These are phyloP conservation scores for Termitomyces sp. DNA, from an alignment of 768 basidiomycete genomes.

Conservation along the genomic window DNA sequence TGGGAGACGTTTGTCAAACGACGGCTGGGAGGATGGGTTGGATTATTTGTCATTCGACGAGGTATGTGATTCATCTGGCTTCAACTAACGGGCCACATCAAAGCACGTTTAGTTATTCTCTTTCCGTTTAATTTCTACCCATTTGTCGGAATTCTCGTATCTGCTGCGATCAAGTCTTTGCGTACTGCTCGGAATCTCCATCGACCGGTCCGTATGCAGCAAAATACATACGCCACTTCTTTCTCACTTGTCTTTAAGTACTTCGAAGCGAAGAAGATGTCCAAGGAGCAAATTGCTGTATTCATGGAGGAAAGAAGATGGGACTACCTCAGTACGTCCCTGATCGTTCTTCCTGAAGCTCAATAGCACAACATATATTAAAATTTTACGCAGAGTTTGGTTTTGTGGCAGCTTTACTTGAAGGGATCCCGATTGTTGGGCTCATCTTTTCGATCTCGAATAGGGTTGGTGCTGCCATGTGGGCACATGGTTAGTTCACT, in stretches of 20 bases:
- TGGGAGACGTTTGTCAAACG: conserved; percentile 23
- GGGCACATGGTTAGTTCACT: conserved; percentile 72
- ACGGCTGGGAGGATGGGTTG: conserved; percentile 31
- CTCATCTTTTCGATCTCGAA: conserved; percentile 82
- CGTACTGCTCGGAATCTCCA: conserved; percentile 68
- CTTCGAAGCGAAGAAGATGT: conserved; percentile 83
- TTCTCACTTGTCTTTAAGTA: conserved; percentile 43
- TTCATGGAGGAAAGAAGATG: conserved; percentile 90
- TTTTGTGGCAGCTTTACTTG: conserved; percentile 76
- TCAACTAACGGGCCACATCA: neutral
- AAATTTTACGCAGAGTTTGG: conserved; percentile 87
- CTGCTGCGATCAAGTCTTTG: conserved; percentile 62
- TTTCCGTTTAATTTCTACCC: conserved; percentile 65
- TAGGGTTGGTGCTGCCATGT: conserved; percentile 91
- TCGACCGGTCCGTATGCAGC: conserved; percentile 40
- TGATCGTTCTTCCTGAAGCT: neutral
- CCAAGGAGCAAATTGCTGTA: conserved; percentile 53
- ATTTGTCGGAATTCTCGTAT: conserved; percentile 53
- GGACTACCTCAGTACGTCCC: conserved; percentile 67
- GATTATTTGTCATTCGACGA: conserved; percentile 38
- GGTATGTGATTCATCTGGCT: conserved; percentile 24
- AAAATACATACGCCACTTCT: neutral
- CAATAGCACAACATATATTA: neutral
- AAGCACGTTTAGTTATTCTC: conserved; percentile 39
- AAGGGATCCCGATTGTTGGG: conserved; percentile 77